phyloP scores from a whole-genome alignment of 345 rosid species.

The Populus pruinosa region DNA sequence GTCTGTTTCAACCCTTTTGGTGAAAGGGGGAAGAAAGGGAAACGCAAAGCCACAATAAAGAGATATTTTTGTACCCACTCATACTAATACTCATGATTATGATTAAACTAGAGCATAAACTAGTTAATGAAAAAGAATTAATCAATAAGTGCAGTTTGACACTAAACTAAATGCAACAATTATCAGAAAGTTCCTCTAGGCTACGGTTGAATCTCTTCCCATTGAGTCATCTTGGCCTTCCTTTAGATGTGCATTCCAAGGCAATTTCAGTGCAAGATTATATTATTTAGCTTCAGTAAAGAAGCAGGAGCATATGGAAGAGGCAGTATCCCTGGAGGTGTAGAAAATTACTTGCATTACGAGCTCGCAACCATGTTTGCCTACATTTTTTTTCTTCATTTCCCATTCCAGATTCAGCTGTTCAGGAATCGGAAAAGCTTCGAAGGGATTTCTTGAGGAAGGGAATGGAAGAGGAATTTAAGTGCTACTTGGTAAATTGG shows the following conservation, averaged over 20 bases:
- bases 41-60: background rate
- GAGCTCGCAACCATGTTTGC: background rate
- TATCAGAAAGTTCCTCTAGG: background rate
- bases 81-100: background rate
- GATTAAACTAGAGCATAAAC: background rate
- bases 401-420: background rate
- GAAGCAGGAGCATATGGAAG: background rate
- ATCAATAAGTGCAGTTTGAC: background rate
- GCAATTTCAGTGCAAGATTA: background rate
- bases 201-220: background rate
- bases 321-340: background rate
- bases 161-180: background rate
- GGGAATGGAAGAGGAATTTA: background rate
- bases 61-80: background rate
- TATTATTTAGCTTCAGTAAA: background rate
- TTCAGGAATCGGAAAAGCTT: background rate
- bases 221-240: background rate
- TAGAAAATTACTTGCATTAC: background rate
- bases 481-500: background rate
- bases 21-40: background rate
- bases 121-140: background rate
- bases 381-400: background rate
- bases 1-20: background rate
- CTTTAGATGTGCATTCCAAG: background rate
- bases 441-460: background rate